A percentile compares a stretch with the other conserved stretches of the same genome.
These are phyloP conservation scores for Tuber melanosporum DNA, from an alignment of 495 filamentous ascomycete genomes.

Conservation along the genomic window DNA sequence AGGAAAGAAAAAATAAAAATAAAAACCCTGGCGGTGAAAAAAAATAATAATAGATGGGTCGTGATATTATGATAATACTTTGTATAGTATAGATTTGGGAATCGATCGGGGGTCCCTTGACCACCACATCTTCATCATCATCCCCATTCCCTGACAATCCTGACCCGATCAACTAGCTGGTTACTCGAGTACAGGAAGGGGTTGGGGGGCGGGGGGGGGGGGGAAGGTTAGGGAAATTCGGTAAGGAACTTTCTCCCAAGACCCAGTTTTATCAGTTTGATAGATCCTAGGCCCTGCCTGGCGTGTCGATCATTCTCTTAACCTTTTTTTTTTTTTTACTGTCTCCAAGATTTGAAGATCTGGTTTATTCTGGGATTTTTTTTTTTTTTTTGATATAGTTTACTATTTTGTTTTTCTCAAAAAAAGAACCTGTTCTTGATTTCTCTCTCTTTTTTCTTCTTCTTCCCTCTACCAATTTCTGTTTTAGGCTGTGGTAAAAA, in stretches of 20 bases:
- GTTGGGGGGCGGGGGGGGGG: no score
- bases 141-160: not conserved
- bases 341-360: not conserved
- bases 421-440: no score
- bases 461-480: not conserved
- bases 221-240: not conserved
- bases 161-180: not conserved
- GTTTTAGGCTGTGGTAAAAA: no score
- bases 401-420: not conserved
- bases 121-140: not conserved
- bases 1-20: no score
- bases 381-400: not conserved
- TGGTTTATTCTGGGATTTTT: no score
- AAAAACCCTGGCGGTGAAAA: no score
- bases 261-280: not conserved
- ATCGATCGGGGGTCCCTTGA: no score
- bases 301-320: conserved; percentile 28
- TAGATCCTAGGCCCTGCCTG: conserved; percentile 11
- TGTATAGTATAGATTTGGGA: not conserved
- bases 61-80: not conserved
- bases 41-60: not conserved
- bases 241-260: not conserved
- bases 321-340: conserved; percentile 10
- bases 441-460: no score
- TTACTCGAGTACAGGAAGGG: not conserved